Evolutionary conservation across 345 rosid genomes (phyloP).

Genomic region (Pugionium dolabratum): DNA sequence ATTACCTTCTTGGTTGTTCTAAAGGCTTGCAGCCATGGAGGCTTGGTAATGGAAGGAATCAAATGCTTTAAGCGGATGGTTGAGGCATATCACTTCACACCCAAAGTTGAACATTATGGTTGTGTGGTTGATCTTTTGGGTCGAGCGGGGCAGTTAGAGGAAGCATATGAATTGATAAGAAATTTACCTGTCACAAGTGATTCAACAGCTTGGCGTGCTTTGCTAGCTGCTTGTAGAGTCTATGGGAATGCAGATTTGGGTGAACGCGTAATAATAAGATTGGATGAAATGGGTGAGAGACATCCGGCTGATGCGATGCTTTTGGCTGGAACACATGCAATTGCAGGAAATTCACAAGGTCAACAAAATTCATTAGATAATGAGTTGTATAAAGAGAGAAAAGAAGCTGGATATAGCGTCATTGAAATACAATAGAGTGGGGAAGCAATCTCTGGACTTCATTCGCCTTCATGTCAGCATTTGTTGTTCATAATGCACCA

Average conservation of each 20-base stretch:
- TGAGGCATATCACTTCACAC: slow-evolving; percentile 42
- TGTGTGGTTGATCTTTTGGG: slow-evolving; percentile 69
- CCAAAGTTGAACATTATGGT: slow-evolving; percentile 65
- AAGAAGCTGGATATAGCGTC: slow-evolving; percentile 58
- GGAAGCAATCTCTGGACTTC: slow-evolving; percentile 11
- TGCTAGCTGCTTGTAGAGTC: slow-evolving; percentile 69
- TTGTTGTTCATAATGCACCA: neutral
- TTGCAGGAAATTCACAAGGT: slow-evolving; percentile 52
- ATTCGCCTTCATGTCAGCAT: slow-evolving; percentile 3
- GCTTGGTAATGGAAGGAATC: slow-evolving; percentile 55
- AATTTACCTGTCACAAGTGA: slow-evolving; percentile 53
- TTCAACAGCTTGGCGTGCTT: slow-evolving; percentile 62
- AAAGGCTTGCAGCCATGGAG: slow-evolving; percentile 71
- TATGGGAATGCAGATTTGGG: slow-evolving; percentile 56
- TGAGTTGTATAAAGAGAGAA: slow-evolving; percentile 36
- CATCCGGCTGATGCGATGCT: slow-evolving; percentile 53
- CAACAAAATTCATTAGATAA: slow-evolving; percentile 17
- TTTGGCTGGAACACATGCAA: slow-evolving; percentile 48
- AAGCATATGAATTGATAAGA: slow-evolving; percentile 52
- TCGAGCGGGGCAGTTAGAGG: slow-evolving; percentile 64
- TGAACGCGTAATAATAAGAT: slow-evolving; percentile 42
- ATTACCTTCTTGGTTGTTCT: slow-evolving; percentile 65
- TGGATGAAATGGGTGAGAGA: slow-evolving; percentile 46
- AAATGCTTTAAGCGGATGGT: slow-evolving; percentile 58
- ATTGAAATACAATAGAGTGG: slow-evolving; percentile 41